Conservation (phyloP, 2,329 filamentous ascomycete species). For the Fusarium citri region DNA sequence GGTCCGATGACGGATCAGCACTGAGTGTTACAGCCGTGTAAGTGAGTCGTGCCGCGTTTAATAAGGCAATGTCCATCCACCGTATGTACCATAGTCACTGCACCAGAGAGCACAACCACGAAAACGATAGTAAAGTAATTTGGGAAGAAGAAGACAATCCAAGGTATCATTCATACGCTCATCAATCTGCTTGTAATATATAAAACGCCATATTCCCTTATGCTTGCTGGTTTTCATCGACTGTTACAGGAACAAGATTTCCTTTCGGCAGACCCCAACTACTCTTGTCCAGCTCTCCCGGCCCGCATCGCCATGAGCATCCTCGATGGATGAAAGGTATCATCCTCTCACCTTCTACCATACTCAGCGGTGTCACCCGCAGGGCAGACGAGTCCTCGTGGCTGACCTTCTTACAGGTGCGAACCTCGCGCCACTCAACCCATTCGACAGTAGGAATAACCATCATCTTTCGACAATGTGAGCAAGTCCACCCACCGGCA, state of each 20-base stretch:
- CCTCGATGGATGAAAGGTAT: slow-evolving; percentile 62
- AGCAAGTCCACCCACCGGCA: slow-evolving; percentile 63
- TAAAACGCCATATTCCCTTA: slow-evolving; percentile 22
- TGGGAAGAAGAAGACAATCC: not conserved
- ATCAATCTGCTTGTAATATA: slow-evolving; percentile 27
- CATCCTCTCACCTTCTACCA: slow-evolving; percentile 50
- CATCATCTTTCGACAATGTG: slow-evolving; percentile 61
- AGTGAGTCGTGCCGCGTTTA: too few species aligned
- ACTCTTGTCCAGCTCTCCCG: slow-evolving; percentile 34
- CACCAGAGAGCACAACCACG: too few species aligned
- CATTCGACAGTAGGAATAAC: slow-evolving; percentile 67
- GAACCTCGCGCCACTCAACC: slow-evolving; percentile 70
- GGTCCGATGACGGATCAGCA: not conserved
- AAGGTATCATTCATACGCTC: slow-evolving; percentile 25
- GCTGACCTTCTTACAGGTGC: slow-evolving; percentile 30
- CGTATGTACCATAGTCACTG: too few species aligned
- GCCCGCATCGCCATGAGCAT: slow-evolving; percentile 64
- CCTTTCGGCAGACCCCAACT: slow-evolving; percentile 41
- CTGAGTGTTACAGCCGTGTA: not conserved
- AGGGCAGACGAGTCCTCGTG: slow-evolving; percentile 16
- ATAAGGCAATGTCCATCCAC: too few species aligned
- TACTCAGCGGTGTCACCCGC: slow-evolving; percentile 46
- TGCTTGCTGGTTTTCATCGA: slow-evolving; percentile 10
- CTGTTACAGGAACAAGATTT: slow-evolving; percentile 22
- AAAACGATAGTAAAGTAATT: too few species aligned